Conservation (phyloP, 169 alveolate species). For the Cryptosporidium ryanae region DNA sequence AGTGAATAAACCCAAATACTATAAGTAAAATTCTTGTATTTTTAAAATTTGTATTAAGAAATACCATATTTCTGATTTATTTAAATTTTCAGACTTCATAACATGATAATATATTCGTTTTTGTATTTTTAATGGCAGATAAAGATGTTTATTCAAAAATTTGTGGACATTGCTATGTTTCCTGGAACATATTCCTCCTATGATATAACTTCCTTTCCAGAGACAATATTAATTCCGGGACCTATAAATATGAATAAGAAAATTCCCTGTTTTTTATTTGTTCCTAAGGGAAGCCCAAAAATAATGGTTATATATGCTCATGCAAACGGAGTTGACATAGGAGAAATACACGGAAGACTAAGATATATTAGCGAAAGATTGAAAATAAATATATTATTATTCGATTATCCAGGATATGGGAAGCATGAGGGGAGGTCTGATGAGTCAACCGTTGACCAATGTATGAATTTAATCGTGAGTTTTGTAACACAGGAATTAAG, state of each 20-base stretch:
- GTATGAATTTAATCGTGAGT: slow-evolving; percentile 70
- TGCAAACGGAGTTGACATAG: slow-evolving; percentile 81
- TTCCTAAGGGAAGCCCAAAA: slow-evolving; percentile 39
- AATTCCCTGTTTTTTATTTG: slow-evolving; percentile 74
- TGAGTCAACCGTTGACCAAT: slow-evolving; percentile 78
- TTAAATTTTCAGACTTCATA: too few species aligned
- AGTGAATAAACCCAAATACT: background rate
- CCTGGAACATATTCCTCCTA: slow-evolving; percentile 81
- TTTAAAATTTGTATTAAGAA: too few species aligned
- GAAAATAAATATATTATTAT: slow-evolving; percentile 73
- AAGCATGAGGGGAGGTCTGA: slow-evolving; percentile 76
- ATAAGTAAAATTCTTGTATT: too few species aligned
- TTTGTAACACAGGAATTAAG: slow-evolving; percentile 71
- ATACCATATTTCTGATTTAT: too few species aligned
- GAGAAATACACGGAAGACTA: slow-evolving; percentile 75
- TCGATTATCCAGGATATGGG: slow-evolving; percentile 80
- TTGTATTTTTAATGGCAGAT: background rate
- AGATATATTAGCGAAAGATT: slow-evolving; percentile 59
- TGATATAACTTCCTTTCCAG: slow-evolving; percentile 79
- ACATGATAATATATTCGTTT: too few species aligned
- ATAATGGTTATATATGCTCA: slow-evolving; percentile 78
- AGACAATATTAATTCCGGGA: slow-evolving; percentile 77
- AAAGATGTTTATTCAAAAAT: slow-evolving; percentile 62
- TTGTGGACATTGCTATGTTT: slow-evolving; percentile 80
- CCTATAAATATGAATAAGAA: slow-evolving; percentile 24